Percentiles rank a stretch among this genome's conserved stretches.
Evolutionary conservation across 495 filamentous ascomycete species (phyloP).

Genomic region (Hyaloscypha bicolor): DNA sequence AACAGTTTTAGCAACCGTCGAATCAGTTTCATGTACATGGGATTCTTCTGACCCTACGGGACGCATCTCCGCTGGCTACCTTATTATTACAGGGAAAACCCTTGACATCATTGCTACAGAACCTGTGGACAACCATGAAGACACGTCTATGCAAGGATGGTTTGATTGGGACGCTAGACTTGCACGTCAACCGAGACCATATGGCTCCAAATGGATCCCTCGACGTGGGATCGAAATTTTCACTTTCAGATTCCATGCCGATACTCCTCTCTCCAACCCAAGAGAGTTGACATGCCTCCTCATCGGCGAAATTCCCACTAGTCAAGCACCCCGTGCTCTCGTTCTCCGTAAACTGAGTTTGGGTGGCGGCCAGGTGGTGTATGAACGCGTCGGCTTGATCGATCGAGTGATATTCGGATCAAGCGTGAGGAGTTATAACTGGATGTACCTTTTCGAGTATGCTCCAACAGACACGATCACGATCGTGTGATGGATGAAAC

Average conservation of each 20-base stretch:
- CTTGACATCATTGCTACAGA: background rate
- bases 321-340: background rate
- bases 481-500: background rate
- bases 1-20: background rate
- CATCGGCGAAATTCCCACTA: background rate
- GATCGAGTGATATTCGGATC: background rate
- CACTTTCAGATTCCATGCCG: conserved; percentile 1
- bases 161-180: background rate
- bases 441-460: background rate
- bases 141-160: background rate
- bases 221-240: background rate
- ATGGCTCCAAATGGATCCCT: background rate
- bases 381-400: conserved; percentile 1
- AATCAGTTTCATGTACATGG: background rate
- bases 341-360: background rate
- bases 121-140: background rate
- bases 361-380: background rate
- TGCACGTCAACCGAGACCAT: background rate
- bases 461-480: background rate
- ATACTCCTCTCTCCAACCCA: background rate
- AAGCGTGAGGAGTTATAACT: background rate
- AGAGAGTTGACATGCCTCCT: background rate
- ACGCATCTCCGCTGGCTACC: background rate
- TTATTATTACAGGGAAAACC: background rate
- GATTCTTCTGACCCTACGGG: background rate